These are phyloP conservation scores for Neonectria sp. DNA, from an alignment of 2,329 filamentous ascomycete genomes.

Conservation along the genomic window DNA sequence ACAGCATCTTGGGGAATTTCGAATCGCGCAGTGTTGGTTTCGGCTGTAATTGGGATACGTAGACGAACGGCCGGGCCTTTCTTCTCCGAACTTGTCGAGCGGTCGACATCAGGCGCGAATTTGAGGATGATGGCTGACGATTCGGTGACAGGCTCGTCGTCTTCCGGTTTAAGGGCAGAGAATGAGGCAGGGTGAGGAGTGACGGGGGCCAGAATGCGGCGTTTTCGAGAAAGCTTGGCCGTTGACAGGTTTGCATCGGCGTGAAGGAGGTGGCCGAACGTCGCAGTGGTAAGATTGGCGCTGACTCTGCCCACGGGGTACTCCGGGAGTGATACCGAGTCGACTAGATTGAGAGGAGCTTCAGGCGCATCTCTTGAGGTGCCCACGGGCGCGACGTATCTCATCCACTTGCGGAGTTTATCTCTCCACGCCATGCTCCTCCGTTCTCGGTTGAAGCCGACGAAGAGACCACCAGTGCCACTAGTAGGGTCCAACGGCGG, in stretches of 20 bases:
- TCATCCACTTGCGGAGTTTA: conserved; percentile 51
- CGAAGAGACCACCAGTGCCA: conserved; percentile 29
- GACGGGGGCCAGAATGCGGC: conserved; percentile 60
- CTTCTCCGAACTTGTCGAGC: background rate
- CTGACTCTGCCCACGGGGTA: conserved; percentile 1
- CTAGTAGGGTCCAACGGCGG: conserved; percentile 20
- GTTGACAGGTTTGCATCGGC: conserved; percentile 6
- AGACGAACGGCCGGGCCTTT: conserved; percentile 48
- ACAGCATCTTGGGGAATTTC: conserved; percentile 49
- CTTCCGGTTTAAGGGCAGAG: conserved; percentile 53
- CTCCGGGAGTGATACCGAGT: conserved; percentile 18
- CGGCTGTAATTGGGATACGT: conserved; percentile 49
- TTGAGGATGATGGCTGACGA: conserved; percentile 60
- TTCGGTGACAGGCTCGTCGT: conserved; percentile 43
- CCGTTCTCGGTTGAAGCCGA: conserved; percentile 49
- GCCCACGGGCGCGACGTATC: conserved; percentile 44
- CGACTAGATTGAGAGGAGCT: conserved; percentile 15
- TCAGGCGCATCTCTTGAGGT: conserved; percentile 17
- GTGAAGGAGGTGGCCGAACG: conserved; percentile 69
- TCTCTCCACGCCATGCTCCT: conserved; percentile 55
- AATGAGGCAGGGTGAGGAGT: conserved; percentile 65
- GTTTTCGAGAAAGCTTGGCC: conserved; percentile 20
- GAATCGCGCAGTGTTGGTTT: conserved; percentile 48
- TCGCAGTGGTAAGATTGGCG: conserved; percentile 54
- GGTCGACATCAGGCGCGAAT: conserved; percentile 58